A percentile compares a stretch with the other conserved stretches of the same genome.
phyloP scores from a whole-genome alignment of 306 rosid species.

The Cucurbita moschata region DNA sequence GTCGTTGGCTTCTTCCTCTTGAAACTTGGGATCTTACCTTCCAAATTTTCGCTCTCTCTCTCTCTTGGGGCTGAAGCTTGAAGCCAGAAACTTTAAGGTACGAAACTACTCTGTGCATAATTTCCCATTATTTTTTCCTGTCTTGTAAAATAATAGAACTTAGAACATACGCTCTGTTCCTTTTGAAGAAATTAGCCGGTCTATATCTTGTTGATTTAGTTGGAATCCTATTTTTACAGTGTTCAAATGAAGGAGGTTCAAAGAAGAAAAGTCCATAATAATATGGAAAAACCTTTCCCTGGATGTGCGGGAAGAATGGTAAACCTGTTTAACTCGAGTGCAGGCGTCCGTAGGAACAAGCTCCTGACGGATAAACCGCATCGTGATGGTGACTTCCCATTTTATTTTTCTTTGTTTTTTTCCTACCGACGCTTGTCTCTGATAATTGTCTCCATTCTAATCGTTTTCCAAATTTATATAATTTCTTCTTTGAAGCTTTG shows the following conservation, averaged over 20 bases:
- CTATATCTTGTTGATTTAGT: slow-evolving; percentile 3
- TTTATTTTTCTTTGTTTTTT: not conserved
- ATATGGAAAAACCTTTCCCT: slow-evolving; percentile 52
- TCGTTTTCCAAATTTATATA: not conserved
- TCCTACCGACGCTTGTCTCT: not conserved
- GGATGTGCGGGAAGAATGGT: slow-evolving; percentile 97
- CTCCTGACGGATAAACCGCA: slow-evolving; percentile 69
- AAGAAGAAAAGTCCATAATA: slow-evolving; percentile 30
- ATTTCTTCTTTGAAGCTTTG: slow-evolving; percentile 1
- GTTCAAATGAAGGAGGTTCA: slow-evolving; percentile 45
- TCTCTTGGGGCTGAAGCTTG: not conserved
- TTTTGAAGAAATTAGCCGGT: not conserved
- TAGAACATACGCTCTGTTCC: not conserved
- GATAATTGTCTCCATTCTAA: not conserved
- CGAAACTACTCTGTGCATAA: not conserved
- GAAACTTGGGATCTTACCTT: not conserved
- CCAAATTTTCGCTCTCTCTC: not conserved
- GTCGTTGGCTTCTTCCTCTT: not conserved
- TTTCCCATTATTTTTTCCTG: not conserved
- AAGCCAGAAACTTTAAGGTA: not conserved
- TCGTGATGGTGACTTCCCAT: slow-evolving; percentile 42
- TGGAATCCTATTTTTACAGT: slow-evolving; percentile 15
- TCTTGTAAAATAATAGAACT: not conserved
- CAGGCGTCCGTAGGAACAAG: slow-evolving; percentile 57
- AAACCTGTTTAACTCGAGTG: slow-evolving; percentile 64